Conservation (phyloP, 1,139 yeast genomes). For the Candida neerlandica region DNA sequence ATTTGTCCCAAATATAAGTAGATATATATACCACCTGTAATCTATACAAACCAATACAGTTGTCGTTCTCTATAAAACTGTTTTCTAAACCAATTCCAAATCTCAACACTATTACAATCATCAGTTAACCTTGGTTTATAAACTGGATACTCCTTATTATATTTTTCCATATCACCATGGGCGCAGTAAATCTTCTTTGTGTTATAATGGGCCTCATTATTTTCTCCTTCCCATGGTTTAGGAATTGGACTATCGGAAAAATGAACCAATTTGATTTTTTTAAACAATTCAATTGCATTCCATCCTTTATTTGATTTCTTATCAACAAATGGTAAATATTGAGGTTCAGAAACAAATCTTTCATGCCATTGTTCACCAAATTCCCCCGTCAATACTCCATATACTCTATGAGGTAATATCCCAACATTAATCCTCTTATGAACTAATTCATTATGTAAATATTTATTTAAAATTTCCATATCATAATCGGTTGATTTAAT, state of each 20-base stretch:
- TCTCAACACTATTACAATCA: constrained; percentile 37
- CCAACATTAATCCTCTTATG: constrained; percentile 29
- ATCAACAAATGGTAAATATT: constrained; percentile 32
- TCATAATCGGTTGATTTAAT: constrained; percentile 40
- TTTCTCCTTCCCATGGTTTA: constrained; percentile 46
- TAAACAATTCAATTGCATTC: constrained; percentile 27
- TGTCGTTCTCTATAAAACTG: constrained; percentile 17
- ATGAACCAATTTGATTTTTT: constrained; percentile 34
- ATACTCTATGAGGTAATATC: constrained; percentile 47
- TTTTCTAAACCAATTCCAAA: constrained; percentile 33
- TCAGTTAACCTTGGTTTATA: constrained; percentile 31
- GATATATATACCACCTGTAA: not conserved
- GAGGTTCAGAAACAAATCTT: constrained; percentile 32
- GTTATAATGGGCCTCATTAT: constrained; percentile 25
- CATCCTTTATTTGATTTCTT: constrained; percentile 26
- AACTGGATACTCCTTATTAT: constrained; percentile 23
- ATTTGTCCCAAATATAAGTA: not conserved
- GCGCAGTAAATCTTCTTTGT: constrained; percentile 29
- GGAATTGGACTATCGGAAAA: constrained; percentile 51
- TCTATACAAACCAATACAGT: constrained; percentile 16
- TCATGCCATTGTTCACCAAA: constrained; percentile 35
- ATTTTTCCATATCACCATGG: constrained; percentile 20
- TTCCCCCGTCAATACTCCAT: constrained; percentile 54
- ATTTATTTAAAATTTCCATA: constrained; percentile 52
- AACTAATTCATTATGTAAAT: constrained; percentile 26